Percentiles rank a stretch among this genome's conserved stretches.
Conservation (phyloP, 345 rosid species). For the Mercurialis annua region DNA sequence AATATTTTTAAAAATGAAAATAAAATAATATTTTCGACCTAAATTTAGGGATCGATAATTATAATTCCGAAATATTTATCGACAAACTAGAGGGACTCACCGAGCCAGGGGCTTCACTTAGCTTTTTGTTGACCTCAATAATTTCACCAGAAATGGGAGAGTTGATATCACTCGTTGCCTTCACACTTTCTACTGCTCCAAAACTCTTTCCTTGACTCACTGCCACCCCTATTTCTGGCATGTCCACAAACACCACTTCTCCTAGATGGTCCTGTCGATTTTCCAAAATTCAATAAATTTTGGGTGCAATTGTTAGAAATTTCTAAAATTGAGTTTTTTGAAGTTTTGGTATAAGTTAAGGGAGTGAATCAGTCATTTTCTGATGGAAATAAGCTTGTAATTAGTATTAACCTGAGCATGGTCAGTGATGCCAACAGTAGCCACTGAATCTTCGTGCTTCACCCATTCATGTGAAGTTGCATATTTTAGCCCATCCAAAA, state of each 20-base stretch:
- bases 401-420: constrained; percentile 75
- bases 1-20: no score
- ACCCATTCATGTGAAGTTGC: constrained; percentile 94
- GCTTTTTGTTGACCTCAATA: constrained; percentile 75
- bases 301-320: no score
- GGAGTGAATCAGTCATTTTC: no score
- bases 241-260: constrained; percentile 90
- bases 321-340: no score
- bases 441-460: constrained; percentile 86
- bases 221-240: constrained; percentile 59
- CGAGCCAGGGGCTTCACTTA: constrained; percentile 65
- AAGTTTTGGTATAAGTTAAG: no score
- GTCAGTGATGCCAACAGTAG: constrained; percentile 83
- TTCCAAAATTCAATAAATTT: neutral
- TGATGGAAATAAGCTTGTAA: no score
- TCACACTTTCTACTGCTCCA: constrained; percentile 95
- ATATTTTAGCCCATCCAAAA: constrained; percentile 87
- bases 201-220: constrained; percentile 59
- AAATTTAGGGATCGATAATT: no score
- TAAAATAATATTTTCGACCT: no score
- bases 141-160: constrained; percentile 90
- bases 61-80: neutral
- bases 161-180: constrained; percentile 85
- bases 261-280: constrained; percentile 73
- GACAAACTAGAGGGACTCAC: constrained; percentile 31